Conservation (phyloP, 352 stramenopile genomes). For the Phytophthora crassamura region DNA sequence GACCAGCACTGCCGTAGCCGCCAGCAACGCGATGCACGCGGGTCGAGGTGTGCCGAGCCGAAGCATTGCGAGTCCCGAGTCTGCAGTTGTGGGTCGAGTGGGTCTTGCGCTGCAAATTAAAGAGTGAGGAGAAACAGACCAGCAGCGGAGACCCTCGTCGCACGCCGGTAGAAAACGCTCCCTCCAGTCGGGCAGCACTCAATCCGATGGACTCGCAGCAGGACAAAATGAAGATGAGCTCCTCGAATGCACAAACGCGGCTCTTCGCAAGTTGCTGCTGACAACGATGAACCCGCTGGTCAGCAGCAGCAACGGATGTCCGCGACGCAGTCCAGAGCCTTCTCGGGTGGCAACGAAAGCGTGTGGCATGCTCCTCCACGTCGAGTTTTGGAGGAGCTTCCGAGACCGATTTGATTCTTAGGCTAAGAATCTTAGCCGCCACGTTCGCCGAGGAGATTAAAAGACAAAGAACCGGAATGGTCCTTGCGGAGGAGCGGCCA, state of each 20-base stretch:
- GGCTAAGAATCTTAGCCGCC: too few relatives aligned
- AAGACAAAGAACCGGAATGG: too few relatives aligned
- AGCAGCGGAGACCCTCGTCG: constrained; percentile 3
- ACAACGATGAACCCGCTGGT: too few relatives aligned
- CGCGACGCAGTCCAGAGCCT: too few relatives aligned
- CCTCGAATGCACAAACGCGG: constrained; percentile 14
- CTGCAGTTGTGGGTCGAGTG: background rate
- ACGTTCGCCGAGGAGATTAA: too few relatives aligned
- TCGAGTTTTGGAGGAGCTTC: too few relatives aligned
- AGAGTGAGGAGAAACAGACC: constrained; percentile 3
- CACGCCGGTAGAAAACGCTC: background rate
- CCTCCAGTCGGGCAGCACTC: background rate
- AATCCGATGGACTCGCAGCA: constrained; percentile 3
- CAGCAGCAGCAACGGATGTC: too few relatives aligned
- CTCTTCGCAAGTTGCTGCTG: background rate
- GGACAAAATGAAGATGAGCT: background rate
- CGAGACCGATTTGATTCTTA: too few relatives aligned
- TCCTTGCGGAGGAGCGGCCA: too few relatives aligned
- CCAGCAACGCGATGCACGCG: background rate
- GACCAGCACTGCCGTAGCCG: constrained; percentile 21
- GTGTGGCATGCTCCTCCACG: too few relatives aligned
- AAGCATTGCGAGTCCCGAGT: constrained; percentile 4
- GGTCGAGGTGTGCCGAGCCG: background rate
- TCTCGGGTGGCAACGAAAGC: too few relatives aligned
- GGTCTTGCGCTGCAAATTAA: constrained; percentile 17